Evolutionary conservation across 2,329 filamentous ascomycete genomes (phyloP), one percentile per base, ranked within the genome.

Genomic region (Neonectria magnoliae): DNA sequence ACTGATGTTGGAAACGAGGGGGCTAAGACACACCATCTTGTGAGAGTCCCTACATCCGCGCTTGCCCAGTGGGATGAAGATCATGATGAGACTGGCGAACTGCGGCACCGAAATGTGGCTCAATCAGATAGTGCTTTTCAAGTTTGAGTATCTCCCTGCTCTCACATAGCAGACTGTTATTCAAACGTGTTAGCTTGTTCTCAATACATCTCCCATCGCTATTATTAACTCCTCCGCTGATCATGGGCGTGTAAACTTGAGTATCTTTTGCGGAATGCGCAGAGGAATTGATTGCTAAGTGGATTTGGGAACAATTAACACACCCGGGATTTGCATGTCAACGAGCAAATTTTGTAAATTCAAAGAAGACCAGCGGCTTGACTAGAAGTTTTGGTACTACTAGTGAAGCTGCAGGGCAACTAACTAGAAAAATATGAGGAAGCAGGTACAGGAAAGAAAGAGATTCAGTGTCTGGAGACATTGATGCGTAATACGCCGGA

Each of bases 41-140:
- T 88, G 20, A 87, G 86, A 65, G 82, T 91, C 1, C 85, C 86
- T 0, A 71, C 83, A 1, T 74, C 69, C 0, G 80, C 88, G 16
- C 38, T 90, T 6, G 79, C 76, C 0, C 75, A 75, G 16, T 91
- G 88, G 88, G 88, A 90, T 74, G 79, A 77, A 2, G 79, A 80
- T 13, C 88, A 90, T 72, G 88, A 90, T 76, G 85, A 82, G 36
- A 70, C 77, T 1, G 81, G 81, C 3, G 56, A 63, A 8, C 36
- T 66, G 20, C 55, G 63, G 16, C 53, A 38, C 8, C 18, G 60
- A 53, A 33, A 51, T 33, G 27, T 20, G n/a, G 48, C 31, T 33
- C 48, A 36, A 8, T 31, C 47, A 13, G 47, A 50, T 31, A 50
- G 25, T 11, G 11, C 27, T 14, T 20, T 22, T 5, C 29, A 51